A percentile compares a stretch with the other conserved stretches of the same genome.
These are phyloP conservation scores for Podila epigama DNA, from an alignment of 192 early-diverging fungal genomes.

Conservation along the genomic window DNA sequence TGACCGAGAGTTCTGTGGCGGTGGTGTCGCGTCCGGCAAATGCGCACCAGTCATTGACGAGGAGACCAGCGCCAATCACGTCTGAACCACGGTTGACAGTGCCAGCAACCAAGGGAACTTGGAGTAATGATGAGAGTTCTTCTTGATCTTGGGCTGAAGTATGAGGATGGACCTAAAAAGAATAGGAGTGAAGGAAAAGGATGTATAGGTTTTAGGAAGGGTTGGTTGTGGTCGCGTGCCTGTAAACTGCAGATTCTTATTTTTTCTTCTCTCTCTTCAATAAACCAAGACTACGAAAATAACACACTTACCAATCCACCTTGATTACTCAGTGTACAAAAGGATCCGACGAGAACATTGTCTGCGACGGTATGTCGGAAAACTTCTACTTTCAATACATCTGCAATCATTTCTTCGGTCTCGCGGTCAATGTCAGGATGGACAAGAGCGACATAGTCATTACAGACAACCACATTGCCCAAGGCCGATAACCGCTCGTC, in stretches of 20 bases:
- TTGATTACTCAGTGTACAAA: constrained; percentile 96
- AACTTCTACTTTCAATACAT: constrained; percentile 94
- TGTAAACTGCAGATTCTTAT: background rate
- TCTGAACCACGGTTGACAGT: constrained; percentile 98
- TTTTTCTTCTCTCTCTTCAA: background rate
- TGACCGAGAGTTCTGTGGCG: constrained; percentile 91
- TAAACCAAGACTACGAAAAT: too few species aligned
- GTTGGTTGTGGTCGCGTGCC: background rate
- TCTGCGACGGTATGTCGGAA: constrained; percentile 97
- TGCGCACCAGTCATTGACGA: constrained; percentile 98
- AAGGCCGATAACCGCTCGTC: constrained; percentile 96
- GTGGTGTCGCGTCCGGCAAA: constrained; percentile 98
- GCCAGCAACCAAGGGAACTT: constrained; percentile 91
- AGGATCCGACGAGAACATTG: constrained; percentile 96
- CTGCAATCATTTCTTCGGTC: constrained; percentile 98
- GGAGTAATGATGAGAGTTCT: constrained; percentile 93
- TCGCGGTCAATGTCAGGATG: constrained; percentile 97
- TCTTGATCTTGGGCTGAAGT: constrained; percentile 96
- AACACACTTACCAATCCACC: constrained; percentile 78
- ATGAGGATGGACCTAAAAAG: constrained; percentile 73
- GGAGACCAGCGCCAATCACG: constrained; percentile 91
- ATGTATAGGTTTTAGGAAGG: background rate
- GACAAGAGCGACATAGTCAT: constrained; percentile 97
- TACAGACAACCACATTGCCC: constrained; percentile 98
- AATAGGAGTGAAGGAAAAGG: constrained; percentile 12